Percentiles rank a stretch among this genome's conserved stretches.
Conservation (phyloP, 2,329 filamentous ascomycete species). For the Coniochaeta sp. region DNA sequence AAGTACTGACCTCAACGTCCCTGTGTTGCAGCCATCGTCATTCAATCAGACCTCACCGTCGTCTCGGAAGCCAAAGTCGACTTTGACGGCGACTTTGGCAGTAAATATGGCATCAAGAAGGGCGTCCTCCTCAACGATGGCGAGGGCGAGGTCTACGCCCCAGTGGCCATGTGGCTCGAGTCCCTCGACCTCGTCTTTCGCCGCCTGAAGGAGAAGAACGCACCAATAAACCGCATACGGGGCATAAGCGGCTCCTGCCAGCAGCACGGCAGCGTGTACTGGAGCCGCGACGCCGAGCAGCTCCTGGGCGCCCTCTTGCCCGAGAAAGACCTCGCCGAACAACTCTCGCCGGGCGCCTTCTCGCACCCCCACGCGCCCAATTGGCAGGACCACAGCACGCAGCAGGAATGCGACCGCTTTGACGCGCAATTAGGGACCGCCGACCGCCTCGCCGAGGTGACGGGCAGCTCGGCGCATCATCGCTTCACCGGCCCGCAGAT, state of each 20-base stretch:
- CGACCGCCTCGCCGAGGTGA: conserved; percentile 65
- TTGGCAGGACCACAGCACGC: conserved; percentile 96
- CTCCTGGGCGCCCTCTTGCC: conserved; percentile 55
- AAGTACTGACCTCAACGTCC: neutral
- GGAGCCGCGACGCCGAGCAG: conserved; percentile 62
- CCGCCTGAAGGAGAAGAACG: conserved; percentile 59
- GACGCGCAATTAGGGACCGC: conserved; percentile 62
- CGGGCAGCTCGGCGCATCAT: conserved; percentile 92
- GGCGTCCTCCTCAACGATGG: conserved; percentile 76
- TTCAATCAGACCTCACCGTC: conserved; percentile 74
- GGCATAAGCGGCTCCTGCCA: conserved; percentile 89
- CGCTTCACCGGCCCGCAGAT: conserved; percentile 98
- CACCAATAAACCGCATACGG: conserved; percentile 66
- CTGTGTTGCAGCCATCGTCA: conserved; percentile 60
- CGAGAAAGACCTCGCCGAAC: conserved; percentile 57
- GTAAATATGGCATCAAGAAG: conserved; percentile 73
- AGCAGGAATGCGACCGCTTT: conserved; percentile 83
- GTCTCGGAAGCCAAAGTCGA: conserved; percentile 84
- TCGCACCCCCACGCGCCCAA: conserved; percentile 86
- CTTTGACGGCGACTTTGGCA: conserved; percentile 76
- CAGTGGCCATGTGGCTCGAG: conserved; percentile 91
- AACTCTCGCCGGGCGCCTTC: conserved; percentile 60
- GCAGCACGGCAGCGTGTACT: conserved; percentile 97
- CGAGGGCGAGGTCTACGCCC: conserved; percentile 86
- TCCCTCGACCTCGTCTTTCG: conserved; percentile 78